Evolutionary conservation across 106 monocot genomes (phyloP), one percentile per base, ranked within the genome.

Genomic region (Apostasia ramifera): DNA sequence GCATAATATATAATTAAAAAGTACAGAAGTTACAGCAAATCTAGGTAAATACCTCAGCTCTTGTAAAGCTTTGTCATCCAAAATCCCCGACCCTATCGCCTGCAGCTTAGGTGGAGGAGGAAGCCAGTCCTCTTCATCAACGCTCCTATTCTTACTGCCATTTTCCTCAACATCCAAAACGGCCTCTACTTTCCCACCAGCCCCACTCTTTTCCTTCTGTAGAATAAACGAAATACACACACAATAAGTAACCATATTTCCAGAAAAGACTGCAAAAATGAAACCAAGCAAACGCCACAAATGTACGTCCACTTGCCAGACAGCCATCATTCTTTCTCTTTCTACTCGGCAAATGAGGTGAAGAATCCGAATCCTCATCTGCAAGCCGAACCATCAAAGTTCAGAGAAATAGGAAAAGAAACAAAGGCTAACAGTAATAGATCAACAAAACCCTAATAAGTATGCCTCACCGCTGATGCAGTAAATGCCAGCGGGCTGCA

Each of bases 101-200:
- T 44, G 12, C 2, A 61, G 26, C 65, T 80, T 82, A 10, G 73
- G 80, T 10, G 87, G 86, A 12, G 85, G 84, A 57, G 77, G 80
- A 80, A 90, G 53, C 90, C 90, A 90, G 67, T 87, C 81, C 57
- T 89, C 88, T 5, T 93, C 92, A 8, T 81, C 71, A 2, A 76
- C 48, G 15, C 51, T 68, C 64, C 71, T 64, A 47, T 41, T 71
- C 63, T 73, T 59, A 44, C 58, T 57, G 2, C 2, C 38, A 13
- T 11, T 53, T 5, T 69, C 66, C 41, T 63, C 77, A 42, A 79
- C 79, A 15, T 70, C 58, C 61, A 78, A 63, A 53, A 70, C 77
- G 39, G 52, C 58, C 40, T 65, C 57, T 10, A 59, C 57, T 44
- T 70, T 41, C 57, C 58, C 43, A 15, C 71, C 59, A 13, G 8